Percentiles rank a stretch among this genome's conserved stretches.
These are phyloP conservation scores for Candida glucosophila DNA, from an alignment of 1,139 yeast species.

Conservation along the genomic window DNA sequence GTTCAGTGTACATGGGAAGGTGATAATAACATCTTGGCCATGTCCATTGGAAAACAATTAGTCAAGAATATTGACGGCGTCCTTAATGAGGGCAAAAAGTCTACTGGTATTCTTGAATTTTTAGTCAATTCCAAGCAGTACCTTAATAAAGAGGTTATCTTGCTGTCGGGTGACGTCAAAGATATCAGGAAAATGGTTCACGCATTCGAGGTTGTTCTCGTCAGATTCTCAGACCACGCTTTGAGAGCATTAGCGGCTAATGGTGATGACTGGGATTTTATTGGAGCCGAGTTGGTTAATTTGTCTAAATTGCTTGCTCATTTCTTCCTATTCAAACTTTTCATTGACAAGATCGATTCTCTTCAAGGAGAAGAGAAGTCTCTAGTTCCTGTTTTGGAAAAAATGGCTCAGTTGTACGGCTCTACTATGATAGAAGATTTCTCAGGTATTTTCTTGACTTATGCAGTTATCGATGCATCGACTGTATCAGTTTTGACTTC, in stretches of 20 bases:
- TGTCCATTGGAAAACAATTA: slow-evolving; percentile 74
- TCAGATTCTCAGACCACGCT: slow-evolving; percentile 30
- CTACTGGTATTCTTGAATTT: slow-evolving; percentile 37
- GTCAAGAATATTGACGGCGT: slow-evolving; percentile 43
- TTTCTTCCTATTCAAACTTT: slow-evolving; percentile 27
- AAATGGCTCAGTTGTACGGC: slow-evolving; percentile 22
- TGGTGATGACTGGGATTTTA: slow-evolving; percentile 31
- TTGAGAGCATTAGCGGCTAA: slow-evolving; percentile 20
- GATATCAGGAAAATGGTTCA: slow-evolving; percentile 25
- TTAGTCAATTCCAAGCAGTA: slow-evolving; percentile 25
- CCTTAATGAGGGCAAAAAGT: slow-evolving; percentile 20
- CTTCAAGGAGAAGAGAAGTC: slow-evolving; percentile 11
- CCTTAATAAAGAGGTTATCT: slow-evolving; percentile 20
- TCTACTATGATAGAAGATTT: slow-evolving; percentile 27
- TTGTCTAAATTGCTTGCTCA: slow-evolving; percentile 49
- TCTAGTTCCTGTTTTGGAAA: slow-evolving; percentile 17
- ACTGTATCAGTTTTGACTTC: slow-evolving; percentile 26
- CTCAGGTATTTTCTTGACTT: slow-evolving; percentile 33
- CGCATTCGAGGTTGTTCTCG: slow-evolving; percentile 36
- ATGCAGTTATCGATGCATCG: slow-evolving; percentile 23
- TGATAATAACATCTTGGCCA: slow-evolving; percentile 79
- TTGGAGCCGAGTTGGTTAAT: slow-evolving; percentile 51
- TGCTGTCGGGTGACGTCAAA: slow-evolving; percentile 18
- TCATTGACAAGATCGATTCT: slow-evolving; percentile 16
- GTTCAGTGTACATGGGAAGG: slow-evolving; percentile 99